phyloP scores from a whole-genome alignment of 768 basidiomycete species.

The Termitomyces sp. region DNA sequence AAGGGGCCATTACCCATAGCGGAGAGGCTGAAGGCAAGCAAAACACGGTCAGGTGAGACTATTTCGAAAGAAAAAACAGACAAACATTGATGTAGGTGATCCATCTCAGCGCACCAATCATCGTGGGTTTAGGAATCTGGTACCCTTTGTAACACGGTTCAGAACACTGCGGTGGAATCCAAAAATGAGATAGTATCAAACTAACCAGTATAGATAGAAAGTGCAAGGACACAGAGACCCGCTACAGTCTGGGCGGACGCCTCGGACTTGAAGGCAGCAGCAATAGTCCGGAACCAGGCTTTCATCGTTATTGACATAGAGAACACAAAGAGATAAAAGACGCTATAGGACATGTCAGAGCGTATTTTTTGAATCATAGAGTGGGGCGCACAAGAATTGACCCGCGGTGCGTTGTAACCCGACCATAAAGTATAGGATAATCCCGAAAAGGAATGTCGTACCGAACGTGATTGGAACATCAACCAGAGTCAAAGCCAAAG shows the following conservation, averaged over 20 bases:
- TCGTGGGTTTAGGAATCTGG: slow-evolving; percentile 54
- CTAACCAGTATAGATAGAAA: slow-evolving; percentile 48
- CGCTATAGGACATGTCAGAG: slow-evolving; percentile 32
- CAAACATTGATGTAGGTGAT: slow-evolving; percentile 62
- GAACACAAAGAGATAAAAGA: slow-evolving; percentile 55
- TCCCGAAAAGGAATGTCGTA: slow-evolving; percentile 41
- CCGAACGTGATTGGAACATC: slow-evolving; percentile 57
- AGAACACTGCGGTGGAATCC: slow-evolving; percentile 16
- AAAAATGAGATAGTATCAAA: slow-evolving; percentile 17
- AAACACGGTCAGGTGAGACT: neutral
- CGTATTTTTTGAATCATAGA: neutral
- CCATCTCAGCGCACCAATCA: slow-evolving; percentile 69
- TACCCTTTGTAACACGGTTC: slow-evolving; percentile 35
- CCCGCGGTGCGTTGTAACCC: slow-evolving; percentile 50
- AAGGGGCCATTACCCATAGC: slow-evolving; percentile 32
- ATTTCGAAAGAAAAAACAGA: neutral
- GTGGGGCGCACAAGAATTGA: slow-evolving; percentile 63
- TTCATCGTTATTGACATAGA: slow-evolving; percentile 65
- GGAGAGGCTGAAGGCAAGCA: slow-evolving; percentile 33
- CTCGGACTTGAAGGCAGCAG: slow-evolving; percentile 54
- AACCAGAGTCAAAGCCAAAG: slow-evolving; percentile 54
- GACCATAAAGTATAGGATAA: slow-evolving; percentile 63
- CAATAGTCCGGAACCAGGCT: slow-evolving; percentile 69
- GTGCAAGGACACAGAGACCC: slow-evolving; percentile 40
- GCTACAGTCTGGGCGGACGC: slow-evolving; percentile 57